Base-by-base conservation (phyloP, 2,329 filamentous ascomycete species). In the Dactylellina sp. region DNA sequence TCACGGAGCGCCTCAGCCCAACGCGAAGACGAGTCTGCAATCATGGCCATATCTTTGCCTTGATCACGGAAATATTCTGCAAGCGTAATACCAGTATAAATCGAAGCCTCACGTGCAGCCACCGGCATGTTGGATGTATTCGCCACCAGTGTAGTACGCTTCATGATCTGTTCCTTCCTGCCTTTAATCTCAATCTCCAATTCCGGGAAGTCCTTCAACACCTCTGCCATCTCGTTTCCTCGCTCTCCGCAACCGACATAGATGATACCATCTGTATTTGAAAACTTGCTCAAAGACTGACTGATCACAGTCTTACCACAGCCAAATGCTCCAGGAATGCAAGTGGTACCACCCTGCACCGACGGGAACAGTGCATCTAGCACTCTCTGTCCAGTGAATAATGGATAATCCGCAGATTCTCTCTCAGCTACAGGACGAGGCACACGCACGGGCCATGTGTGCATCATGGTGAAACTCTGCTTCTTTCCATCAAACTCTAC, bases 41-140 rank as follows among this genome's bases (percentile, higher is more conserved):
- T 99, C 95, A 99, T 99, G 79, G 95, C 94, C 40, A 99, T 95
- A 81, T 97, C 87, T 83, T 98, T 94, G 76, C 95, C 95, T 83
- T 97, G 92, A 80, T 99, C 95, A 77, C 95, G 88, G 85, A 98
- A 98, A 80, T 99, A 99, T 81, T 99, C 95, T 44, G 92, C 91
- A 0, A 97, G 90, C 0, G 92, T 96, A 77, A 97, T 97, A 80
- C 88, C 95, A 1, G 95, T 99, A 84, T 99, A 99, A 81, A 99
- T 99, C 77, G 95, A 99, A 68, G 95, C 95, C 83, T 99, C 95
- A 84, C 95, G 92, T 75, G 95, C 95, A 76, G 95, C 95, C 80
- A 99, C 95, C 75, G 95, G 95, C 95, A 99, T 99, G 86, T 99
- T 99, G 79, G 95, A 99, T 46, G 95, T 99, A 84, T 99, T 99